Conservation (phyloP, 139 green algal genomes). For the Trebouxia sp. region DNA sequence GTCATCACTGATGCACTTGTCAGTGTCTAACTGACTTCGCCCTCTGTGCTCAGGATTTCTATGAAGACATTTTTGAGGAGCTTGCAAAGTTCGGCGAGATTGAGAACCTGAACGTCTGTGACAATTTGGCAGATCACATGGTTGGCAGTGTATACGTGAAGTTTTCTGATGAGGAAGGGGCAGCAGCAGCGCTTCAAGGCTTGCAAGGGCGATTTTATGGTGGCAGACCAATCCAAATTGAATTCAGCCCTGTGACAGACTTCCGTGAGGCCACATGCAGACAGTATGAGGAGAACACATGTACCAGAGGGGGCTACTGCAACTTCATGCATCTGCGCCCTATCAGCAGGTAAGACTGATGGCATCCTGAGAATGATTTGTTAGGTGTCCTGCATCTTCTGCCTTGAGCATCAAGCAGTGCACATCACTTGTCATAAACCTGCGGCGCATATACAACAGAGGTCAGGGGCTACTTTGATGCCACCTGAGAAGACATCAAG, state of each 20-base stretch:
- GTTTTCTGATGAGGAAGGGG: slow-evolving; percentile 89
- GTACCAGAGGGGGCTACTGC: slow-evolving; percentile 96
- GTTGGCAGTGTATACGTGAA: slow-evolving; percentile 96
- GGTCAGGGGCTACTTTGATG: no score
- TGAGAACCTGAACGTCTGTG: slow-evolving; percentile 96
- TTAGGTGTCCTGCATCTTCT: no score
- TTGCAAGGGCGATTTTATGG: slow-evolving; percentile 83
- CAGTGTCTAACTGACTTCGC: not conserved
- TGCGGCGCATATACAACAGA: no score
- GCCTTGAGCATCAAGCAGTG: no score
- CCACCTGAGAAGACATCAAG: no score
- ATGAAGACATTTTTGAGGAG: slow-evolving; percentile 99
- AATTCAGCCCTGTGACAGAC: slow-evolving; percentile 98
- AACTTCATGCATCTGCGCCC: slow-evolving; percentile 99
- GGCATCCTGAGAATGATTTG: not conserved
- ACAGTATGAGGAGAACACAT: slow-evolving; percentile 98
- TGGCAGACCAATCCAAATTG: slow-evolving; percentile 83
- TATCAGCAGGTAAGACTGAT: slow-evolving; percentile 67
- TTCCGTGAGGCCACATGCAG: slow-evolving; percentile 95
- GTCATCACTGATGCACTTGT: not conserved
- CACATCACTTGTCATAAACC: no score
- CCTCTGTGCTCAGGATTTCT: slow-evolving; percentile 85
- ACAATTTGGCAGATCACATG: slow-evolving; percentile 99
- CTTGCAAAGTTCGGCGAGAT: slow-evolving; percentile 90
- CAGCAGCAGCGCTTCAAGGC: slow-evolving; percentile 62